Percentiles rank a stretch among this genome's conserved stretches.
Evolutionary conservation across 2,329 filamentous ascomycete genomes (phyloP).

Genomic region (Sodiomyces alkalinus): DNA sequence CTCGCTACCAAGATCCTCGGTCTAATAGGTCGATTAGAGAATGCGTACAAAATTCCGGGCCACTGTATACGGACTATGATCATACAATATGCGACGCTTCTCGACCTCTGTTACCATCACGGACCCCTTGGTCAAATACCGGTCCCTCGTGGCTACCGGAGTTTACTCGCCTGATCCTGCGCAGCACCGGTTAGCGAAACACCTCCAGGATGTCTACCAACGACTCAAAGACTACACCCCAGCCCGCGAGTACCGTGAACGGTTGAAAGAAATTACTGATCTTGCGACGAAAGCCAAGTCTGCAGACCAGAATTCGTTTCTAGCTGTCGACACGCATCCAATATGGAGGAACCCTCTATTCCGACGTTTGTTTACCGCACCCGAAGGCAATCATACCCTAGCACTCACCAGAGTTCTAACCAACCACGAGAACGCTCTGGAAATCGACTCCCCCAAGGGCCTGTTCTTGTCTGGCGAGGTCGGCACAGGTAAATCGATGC

Average conservation of each 20-base stretch:
- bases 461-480: constrained; percentile 70
- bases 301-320: constrained; percentile 15
- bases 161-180: constrained; percentile 53
- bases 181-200: constrained; percentile 58
- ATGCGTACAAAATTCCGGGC: too few relatives aligned
- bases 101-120: constrained; percentile 43
- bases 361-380: constrained; percentile 39
- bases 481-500: constrained; percentile 71
- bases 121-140: constrained; percentile 65
- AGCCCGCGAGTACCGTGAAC: constrained; percentile 49
- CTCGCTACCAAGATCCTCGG: too few relatives aligned
- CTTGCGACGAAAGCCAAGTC: constrained; percentile 19
- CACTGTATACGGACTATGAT: too few relatives aligned
- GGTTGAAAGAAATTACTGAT: constrained; percentile 43
- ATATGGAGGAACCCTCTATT: constrained; percentile 45
- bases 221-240: constrained; percentile 68
- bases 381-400: constrained; percentile 40
- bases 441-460: constrained; percentile 57
- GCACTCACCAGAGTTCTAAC: constrained; percentile 56
- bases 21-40: too few relatives aligned
- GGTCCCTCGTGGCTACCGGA: constrained; percentile 52
- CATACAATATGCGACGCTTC: constrained; percentile 17
- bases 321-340: constrained; percentile 37
- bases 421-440: constrained; percentile 54
- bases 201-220: constrained; percentile 63